These are phyloP conservation scores for Exophiala mesophila DNA, from an alignment of 2,329 filamentous ascomycete genomes.

Conservation along the genomic window DNA sequence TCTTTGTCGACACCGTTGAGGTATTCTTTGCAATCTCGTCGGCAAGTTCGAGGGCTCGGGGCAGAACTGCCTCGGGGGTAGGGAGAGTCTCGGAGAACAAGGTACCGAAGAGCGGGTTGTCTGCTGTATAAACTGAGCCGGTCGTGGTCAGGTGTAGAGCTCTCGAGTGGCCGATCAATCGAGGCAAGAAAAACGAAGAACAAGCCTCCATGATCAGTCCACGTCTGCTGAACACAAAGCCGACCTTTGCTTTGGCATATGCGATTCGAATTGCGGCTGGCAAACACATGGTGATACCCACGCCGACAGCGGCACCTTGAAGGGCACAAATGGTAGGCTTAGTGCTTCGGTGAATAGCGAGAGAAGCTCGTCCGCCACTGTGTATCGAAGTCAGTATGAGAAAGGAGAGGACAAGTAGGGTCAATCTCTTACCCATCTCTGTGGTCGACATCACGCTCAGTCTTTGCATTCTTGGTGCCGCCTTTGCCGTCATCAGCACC, in stretches of 20 bases:
- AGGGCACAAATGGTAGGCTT: slow-evolving; percentile 58
- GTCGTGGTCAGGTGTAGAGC: slow-evolving; percentile 64
- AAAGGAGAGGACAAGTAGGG: too few species aligned
- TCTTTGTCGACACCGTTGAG: slow-evolving; percentile 56
- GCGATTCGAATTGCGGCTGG: slow-evolving; percentile 50
- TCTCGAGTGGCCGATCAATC: slow-evolving; percentile 58
- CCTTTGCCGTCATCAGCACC: slow-evolving; percentile 20
- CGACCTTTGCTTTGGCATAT: slow-evolving; percentile 57
- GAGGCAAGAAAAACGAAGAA: slow-evolving; percentile 64
- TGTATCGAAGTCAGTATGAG: too few species aligned
- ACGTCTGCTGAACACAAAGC: slow-evolving; percentile 65
- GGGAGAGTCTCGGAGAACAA: slow-evolving; percentile 64
- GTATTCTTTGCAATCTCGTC: slow-evolving; percentile 63
- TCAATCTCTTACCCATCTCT: slow-evolving; percentile 24
- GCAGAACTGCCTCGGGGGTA: slow-evolving; percentile 55
- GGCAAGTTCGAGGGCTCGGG: slow-evolving; percentile 61
- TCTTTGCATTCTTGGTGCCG: slow-evolving; percentile 18
- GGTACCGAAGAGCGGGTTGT: slow-evolving; percentile 47
- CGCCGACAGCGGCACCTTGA: slow-evolving; percentile 56
- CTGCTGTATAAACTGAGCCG: slow-evolving; percentile 55
- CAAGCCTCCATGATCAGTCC: slow-evolving; percentile 67
- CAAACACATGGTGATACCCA: slow-evolving; percentile 59
- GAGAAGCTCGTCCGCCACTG: slow-evolving; percentile 49
- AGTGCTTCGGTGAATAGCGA: slow-evolving; percentile 53
- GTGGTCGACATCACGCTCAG: slow-evolving; percentile 26